Evolutionary conservation across 2,329 filamentous ascomycete genomes (phyloP).

Genomic region (Pestalotiopsis sp.): DNA sequence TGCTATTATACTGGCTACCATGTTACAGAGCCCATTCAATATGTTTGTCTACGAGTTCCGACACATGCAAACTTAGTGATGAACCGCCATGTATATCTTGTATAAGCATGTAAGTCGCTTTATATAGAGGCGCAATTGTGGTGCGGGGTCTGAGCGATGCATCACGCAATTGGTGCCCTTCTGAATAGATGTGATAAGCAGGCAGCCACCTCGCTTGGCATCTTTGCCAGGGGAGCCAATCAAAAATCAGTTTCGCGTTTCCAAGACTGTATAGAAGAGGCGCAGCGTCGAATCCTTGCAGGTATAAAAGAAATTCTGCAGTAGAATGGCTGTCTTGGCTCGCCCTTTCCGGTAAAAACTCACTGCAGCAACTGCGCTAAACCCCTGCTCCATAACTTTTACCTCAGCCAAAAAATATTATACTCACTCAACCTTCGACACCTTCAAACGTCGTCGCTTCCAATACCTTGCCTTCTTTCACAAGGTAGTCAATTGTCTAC

Average conservation of each 20-base stretch:
- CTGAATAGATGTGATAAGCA: no score
- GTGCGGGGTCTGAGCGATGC: no score
- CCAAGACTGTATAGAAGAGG: neutral
- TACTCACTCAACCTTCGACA: neutral
- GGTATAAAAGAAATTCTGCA: neutral
- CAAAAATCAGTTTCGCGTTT: neutral
- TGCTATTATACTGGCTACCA: no score
- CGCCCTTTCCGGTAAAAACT: neutral
- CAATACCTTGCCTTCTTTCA: neutral
- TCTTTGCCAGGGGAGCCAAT: no score
- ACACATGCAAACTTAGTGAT: no score
- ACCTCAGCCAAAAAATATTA: neutral
- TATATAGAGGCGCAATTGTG: no score
- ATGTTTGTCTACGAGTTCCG: no score
- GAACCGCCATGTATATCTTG: no score
- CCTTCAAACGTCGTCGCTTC: neutral
- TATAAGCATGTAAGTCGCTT: no score
- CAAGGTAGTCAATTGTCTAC: neutral
- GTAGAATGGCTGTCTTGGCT: neutral
- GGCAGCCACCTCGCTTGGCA: no score
- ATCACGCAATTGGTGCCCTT: no score
- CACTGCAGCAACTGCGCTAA: neutral
- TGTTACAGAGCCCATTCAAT: no score
- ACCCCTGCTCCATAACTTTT: neutral
- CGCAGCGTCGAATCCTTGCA: neutral